Evolutionary conservation across 2,329 filamentous ascomycete genomes (phyloP).

Genomic region (Byssothecium circinans): DNA sequence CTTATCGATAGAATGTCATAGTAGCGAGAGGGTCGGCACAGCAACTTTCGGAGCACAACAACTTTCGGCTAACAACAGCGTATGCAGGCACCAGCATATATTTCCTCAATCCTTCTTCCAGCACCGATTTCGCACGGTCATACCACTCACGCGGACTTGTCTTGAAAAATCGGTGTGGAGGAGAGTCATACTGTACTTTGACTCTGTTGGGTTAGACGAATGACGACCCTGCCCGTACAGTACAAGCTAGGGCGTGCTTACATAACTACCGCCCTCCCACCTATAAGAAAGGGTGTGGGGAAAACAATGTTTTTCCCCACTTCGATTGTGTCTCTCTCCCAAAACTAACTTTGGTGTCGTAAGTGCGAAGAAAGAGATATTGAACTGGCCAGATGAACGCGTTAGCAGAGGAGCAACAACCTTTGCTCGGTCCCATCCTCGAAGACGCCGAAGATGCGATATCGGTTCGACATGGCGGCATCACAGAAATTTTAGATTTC

Average conservation of each 20-base stretch:
- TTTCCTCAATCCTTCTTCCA: neutral
- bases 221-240: too few species aligned
- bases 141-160: too few species aligned
- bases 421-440: conserved; percentile 27
- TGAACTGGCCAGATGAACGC: neutral
- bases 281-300: neutral
- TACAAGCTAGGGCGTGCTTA: neutral
- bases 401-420: conserved; percentile 31
- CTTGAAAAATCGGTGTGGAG: too few species aligned
- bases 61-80: neutral
- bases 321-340: neutral
- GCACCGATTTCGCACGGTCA: neutral
- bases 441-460: conserved; percentile 17
- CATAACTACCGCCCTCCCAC: neutral
- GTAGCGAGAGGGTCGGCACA: too few species aligned
- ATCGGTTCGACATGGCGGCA: conserved; percentile 18
- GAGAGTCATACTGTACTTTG: too few species aligned
- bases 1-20: too few species aligned
- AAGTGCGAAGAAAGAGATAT: neutral
- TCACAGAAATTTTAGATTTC: conserved; percentile 27
- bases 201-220: too few species aligned
- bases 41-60: too few species aligned
- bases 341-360: too few species aligned
- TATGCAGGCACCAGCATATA: neutral
- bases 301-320: neutral